Percentiles rank a stretch among this genome's conserved stretches.
phyloP scores from a whole-genome alignment of 2,329 filamentous ascomycete species.

The Cryphonectria carpinicola region DNA sequence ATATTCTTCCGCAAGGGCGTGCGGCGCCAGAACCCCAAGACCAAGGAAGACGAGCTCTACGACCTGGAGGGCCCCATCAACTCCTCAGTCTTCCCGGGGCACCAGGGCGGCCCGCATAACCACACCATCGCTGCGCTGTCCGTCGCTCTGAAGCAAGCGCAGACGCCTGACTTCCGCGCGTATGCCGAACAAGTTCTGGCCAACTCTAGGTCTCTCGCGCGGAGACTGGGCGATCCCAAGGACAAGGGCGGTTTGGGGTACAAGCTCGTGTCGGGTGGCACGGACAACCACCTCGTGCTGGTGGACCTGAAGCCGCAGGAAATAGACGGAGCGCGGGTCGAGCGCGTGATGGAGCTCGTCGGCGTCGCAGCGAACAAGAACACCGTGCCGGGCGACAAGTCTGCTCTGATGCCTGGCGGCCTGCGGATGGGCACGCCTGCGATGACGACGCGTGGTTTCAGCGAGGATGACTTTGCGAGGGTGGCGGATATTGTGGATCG shows the following conservation, averaged over 20 bases:
- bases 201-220: slow-evolving; percentile 87
- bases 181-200: slow-evolving; percentile 90
- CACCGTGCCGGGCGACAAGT: slow-evolving; percentile 93
- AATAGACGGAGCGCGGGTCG: slow-evolving; percentile 87
- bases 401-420: slow-evolving; percentile 89
- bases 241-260: slow-evolving; percentile 80
- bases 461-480: slow-evolving; percentile 82
- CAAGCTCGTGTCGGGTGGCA: slow-evolving; percentile 89
- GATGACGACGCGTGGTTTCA: slow-evolving; percentile 97
- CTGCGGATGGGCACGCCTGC: slow-evolving; percentile 93
- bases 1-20: slow-evolving; percentile 98
- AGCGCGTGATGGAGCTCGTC: slow-evolving; percentile 87
- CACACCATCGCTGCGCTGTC: slow-evolving; percentile 97
- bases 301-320: slow-evolving; percentile 87
- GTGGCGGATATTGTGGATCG: slow-evolving; percentile 87
- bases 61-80: slow-evolving; percentile 95
- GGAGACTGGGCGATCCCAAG: slow-evolving; percentile 67
- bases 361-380: slow-evolving; percentile 99
- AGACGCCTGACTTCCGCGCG: slow-evolving; percentile 83
- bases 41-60: slow-evolving; percentile 83
- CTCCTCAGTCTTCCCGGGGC: slow-evolving; percentile 93
- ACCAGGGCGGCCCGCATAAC: slow-evolving; percentile 98
- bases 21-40: slow-evolving; percentile 80
- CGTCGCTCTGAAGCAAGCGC: slow-evolving; percentile 92
- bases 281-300: slow-evolving; percentile 95